These are phyloP conservation scores for Nemania sp. DNA, from an alignment of 2,329 filamentous ascomycete species.

Conservation along the genomic window DNA sequence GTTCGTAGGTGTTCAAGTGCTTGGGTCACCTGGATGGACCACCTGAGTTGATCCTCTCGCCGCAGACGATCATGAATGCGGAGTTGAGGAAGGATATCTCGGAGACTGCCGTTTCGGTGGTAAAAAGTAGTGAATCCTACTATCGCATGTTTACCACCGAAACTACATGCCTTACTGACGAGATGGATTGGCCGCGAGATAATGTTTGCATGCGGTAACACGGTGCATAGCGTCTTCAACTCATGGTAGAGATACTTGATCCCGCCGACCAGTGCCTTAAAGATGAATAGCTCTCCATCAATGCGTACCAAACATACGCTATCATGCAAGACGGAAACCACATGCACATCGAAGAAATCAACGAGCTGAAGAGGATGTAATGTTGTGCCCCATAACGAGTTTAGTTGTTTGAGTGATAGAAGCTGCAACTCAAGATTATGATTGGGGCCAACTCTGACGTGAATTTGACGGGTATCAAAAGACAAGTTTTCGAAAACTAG, in stretches of 20 bases:
- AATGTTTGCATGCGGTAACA: conserved; percentile 57
- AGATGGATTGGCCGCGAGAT: conserved; percentile 56
- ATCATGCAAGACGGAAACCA: conserved; percentile 60
- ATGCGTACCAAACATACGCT: conserved; percentile 59
- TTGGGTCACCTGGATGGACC: conserved; percentile 56
- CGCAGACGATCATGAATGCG: conserved; percentile 50
- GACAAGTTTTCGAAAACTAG: conserved; percentile 58
- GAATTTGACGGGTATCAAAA: conserved; percentile 49
- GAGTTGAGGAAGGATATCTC: conserved; percentile 57
- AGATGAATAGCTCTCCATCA: conserved; percentile 49
- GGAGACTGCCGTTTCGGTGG: conserved; percentile 57
- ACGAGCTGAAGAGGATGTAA: conserved; percentile 50
- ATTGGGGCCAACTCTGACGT: conserved; percentile 52
- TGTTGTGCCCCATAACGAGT: conserved; percentile 47
- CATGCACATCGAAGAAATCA: conserved; percentile 53
- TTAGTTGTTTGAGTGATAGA: conserved; percentile 48
- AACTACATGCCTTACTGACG: conserved; percentile 58
- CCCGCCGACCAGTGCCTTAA: conserved; percentile 61
- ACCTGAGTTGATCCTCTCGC: conserved; percentile 52
- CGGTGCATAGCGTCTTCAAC: conserved; percentile 56
- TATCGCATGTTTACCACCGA: conserved; percentile 59
- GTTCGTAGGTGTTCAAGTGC: conserved; percentile 55
- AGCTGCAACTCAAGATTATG: conserved; percentile 58
- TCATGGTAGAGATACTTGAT: conserved; percentile 66
- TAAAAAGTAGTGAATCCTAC: conserved; percentile 61